These are phyloP conservation scores for Amphichorda felina DNA, from an alignment of 2,329 filamentous ascomycete species.

Conservation along the genomic window DNA sequence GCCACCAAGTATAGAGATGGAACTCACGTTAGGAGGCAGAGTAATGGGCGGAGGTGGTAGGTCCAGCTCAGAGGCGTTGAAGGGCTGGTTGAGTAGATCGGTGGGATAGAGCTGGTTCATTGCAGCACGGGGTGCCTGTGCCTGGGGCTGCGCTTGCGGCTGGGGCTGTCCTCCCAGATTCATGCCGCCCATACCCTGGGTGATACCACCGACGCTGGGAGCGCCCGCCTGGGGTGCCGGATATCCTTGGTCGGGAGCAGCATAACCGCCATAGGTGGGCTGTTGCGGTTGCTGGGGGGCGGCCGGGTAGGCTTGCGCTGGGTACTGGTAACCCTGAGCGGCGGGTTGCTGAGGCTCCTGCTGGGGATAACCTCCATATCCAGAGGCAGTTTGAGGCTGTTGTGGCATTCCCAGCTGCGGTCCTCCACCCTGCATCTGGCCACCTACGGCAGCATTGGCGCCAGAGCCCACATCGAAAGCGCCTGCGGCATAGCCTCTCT, in stretches of 20 bases:
- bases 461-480: constrained; percentile 88
- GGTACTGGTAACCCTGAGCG: constrained; percentile 27
- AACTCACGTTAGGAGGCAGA: constrained; percentile 78
- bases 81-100: constrained; percentile 83
- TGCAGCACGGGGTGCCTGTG: constrained; percentile 29
- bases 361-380: constrained; percentile 49
- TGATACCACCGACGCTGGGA: constrained; percentile 57
- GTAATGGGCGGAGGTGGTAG: constrained; percentile 84
- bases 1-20: not conserved
- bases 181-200: constrained; percentile 78
- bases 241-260: constrained; percentile 57
- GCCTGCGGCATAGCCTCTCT: constrained; percentile 86
- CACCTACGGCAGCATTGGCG: constrained; percentile 58
- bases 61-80: constrained; percentile 88
- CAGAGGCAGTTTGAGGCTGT: constrained; percentile 24
- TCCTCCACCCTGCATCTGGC: constrained; percentile 24
- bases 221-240: constrained; percentile 21
- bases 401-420: constrained; percentile 34
- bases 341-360: constrained; percentile 22
- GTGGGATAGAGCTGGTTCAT: constrained; percentile 88
- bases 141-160: constrained; percentile 30
- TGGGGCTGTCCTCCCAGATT: constrained; percentile 50
- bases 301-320: constrained; percentile 12
- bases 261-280: constrained; percentile 44
- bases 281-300: constrained; percentile 21